phyloP scores from a whole-genome alignment of 257 asterid species.

The Solanum chilense region DNA sequence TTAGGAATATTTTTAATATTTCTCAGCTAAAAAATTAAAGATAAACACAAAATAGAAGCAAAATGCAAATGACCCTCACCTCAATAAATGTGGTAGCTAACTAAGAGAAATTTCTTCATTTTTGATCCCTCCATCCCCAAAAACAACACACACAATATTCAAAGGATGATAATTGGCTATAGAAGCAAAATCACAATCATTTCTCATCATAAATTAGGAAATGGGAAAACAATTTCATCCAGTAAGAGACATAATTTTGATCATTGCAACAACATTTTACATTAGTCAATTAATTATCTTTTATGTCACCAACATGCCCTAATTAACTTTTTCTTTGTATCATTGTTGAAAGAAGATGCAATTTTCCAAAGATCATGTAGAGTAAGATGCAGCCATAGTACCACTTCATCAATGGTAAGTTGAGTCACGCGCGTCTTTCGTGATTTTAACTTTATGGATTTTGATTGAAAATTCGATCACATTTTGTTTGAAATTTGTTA shows the following conservation, averaged over 20 bases:
- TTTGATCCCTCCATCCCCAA: background rate
- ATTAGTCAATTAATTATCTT: background rate
- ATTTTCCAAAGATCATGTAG: background rate
- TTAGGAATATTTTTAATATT: no score
- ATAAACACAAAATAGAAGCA: background rate
- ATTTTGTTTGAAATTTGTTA: background rate
- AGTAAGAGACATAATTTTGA: background rate
- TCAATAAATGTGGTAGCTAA: background rate
- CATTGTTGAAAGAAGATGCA: background rate
- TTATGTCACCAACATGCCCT: background rate
- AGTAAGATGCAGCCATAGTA: background rate
- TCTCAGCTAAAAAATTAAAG: no score
- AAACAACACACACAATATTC: background rate
- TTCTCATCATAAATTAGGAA: background rate
- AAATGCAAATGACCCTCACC: background rate
- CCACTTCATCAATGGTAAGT: background rate
- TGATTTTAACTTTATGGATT: background rate
- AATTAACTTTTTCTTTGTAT: background rate
- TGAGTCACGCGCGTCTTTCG: background rate
- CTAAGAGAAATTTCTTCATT: background rate
- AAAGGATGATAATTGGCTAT: background rate
- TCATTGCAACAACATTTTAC: background rate
- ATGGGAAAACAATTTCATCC: background rate
- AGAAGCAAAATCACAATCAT: conserved; percentile 17
- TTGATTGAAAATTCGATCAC: background rate